Conservation (phyloP, 768 basidiomycete species). For the Lactarius sp. region DNA sequence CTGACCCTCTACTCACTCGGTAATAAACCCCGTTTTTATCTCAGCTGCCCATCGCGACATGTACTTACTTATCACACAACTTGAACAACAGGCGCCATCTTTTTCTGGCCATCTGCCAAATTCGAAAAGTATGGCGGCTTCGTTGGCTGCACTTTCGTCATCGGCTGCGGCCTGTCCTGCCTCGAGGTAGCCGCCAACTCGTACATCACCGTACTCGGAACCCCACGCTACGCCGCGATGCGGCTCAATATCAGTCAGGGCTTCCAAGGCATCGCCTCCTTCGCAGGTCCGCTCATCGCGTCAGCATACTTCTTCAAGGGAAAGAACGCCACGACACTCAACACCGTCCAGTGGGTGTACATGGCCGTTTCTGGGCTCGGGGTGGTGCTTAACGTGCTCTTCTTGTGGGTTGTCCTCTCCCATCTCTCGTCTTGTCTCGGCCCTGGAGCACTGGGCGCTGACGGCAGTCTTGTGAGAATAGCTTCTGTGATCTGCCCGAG, state of each 20-base stretch:
- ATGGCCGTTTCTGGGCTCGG: constrained; percentile 63
- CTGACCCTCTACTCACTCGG: constrained; percentile 54
- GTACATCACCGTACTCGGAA: constrained; percentile 67
- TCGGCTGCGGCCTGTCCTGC: constrained; percentile 61
- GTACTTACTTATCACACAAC: not conserved
- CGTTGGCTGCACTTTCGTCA: constrained; percentile 68
- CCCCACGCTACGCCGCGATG: constrained; percentile 65
- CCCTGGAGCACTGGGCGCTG: not conserved
- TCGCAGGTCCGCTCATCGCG: constrained; percentile 70
- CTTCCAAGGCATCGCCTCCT: constrained; percentile 71
- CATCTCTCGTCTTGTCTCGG: not conserved
- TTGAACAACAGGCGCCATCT: constrained; percentile 50
- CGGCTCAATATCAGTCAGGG: constrained; percentile 77
- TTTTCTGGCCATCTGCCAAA: constrained; percentile 76
- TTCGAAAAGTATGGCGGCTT: constrained; percentile 67
- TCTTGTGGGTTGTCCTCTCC: constrained; percentile 43
- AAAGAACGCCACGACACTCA: constrained; percentile 53
- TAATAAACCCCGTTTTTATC: constrained; percentile 23
- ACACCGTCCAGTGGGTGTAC: constrained; percentile 70
- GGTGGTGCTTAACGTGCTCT: constrained; percentile 53
- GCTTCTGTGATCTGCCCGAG: constrained; percentile 64
- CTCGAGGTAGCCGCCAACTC: constrained; percentile 75
- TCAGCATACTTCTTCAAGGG: constrained; percentile 71
- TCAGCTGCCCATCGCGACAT: constrained; percentile 27
- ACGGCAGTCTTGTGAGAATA: constrained; percentile 26